Conservation (phyloP, 495 filamentous ascomycete genomes). For the Aspergillus taichungensis region DNA sequence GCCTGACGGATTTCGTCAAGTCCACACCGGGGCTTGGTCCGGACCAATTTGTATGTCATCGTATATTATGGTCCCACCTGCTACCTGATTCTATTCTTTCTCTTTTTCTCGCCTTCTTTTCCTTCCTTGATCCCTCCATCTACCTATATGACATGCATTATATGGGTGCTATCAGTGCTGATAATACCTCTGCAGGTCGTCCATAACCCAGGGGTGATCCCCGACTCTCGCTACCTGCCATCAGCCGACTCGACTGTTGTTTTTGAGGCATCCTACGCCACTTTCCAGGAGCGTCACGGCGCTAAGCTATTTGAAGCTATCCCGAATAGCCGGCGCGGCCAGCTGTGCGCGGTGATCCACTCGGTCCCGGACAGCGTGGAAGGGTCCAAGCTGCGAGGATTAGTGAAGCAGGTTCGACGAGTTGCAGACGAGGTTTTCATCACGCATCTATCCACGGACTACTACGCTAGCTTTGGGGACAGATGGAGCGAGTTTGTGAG, state of each 20-base stretch:
- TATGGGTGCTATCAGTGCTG: slow-evolving; percentile 11
- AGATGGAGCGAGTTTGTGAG: slow-evolving; percentile 36
- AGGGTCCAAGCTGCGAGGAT: slow-evolving; percentile 19
- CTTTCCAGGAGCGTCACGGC: slow-evolving; percentile 28
- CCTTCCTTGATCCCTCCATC: slow-evolving; percentile 2
- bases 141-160: slow-evolving; percentile 5
- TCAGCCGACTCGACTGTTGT: slow-evolving; percentile 38
- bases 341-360: slow-evolving; percentile 35
- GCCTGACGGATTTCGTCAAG: slow-evolving; percentile 28
- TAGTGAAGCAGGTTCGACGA: slow-evolving; percentile 29
- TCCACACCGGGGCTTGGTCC: slow-evolving; percentile 25
- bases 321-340: slow-evolving; percentile 23
- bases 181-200: slow-evolving; percentile 27
- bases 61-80: not conserved
- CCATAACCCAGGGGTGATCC: slow-evolving; percentile 40
- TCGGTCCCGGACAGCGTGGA: slow-evolving; percentile 28
- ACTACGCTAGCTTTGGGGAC: slow-evolving; percentile 37
- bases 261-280: slow-evolving; percentile 37
- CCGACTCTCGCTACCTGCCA: slow-evolving; percentile 35
- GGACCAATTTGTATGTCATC: slow-evolving; percentile 29
- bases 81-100: not conserved
- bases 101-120: slow-evolving; percentile 1
- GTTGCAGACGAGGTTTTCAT: slow-evolving; percentile 37
- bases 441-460: slow-evolving; percentile 33
- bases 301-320: slow-evolving; percentile 27